Conservation (phyloP, 805 yeast species). For the Ogataea naganishii region DNA sequence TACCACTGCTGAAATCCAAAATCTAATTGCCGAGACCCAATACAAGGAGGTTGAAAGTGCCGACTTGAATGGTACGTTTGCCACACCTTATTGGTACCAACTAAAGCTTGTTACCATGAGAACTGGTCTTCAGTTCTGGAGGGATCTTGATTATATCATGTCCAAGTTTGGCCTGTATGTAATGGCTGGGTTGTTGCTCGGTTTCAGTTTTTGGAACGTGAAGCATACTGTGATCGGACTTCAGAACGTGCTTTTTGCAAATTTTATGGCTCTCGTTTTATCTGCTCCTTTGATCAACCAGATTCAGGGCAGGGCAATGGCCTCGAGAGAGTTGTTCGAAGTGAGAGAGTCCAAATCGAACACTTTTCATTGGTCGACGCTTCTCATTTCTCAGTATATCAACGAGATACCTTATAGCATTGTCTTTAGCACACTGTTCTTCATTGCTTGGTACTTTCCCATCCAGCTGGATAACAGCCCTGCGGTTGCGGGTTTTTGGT, state of each 20-base stretch:
- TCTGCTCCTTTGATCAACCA: constrained; percentile 59
- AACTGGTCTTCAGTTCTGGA: constrained; percentile 34
- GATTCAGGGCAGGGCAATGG: constrained; percentile 49
- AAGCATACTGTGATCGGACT: constrained; percentile 43
- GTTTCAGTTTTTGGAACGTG: constrained; percentile 53
- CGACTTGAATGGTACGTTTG: constrained; percentile 24
- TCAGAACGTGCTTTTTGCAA: constrained; percentile 44
- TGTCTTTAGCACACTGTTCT: constrained; percentile 38
- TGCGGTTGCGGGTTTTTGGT: constrained; percentile 40
- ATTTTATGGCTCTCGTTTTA: constrained; percentile 47
- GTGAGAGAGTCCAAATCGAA: constrained; percentile 64
- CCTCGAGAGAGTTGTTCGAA: constrained; percentile 55
- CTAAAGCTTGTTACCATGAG: constrained; percentile 26
- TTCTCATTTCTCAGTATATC: constrained; percentile 43
- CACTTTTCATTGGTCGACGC: constrained; percentile 63
- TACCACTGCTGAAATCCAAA: constrained; percentile 21
- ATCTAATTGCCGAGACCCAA: constrained; percentile 17
- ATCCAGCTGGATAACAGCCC: constrained; percentile 25
- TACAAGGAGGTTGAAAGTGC: constrained; percentile 16
- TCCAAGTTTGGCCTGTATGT: constrained; percentile 37
- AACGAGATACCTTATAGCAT: constrained; percentile 56
- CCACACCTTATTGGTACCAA: constrained; percentile 36
- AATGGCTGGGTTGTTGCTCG: constrained; percentile 38
- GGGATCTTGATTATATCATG: constrained; percentile 40
- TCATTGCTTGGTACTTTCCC: constrained; percentile 28